Evolutionary conservation across 2,329 filamentous ascomycete genomes (phyloP), one percentile per base, ranked within the genome.

Genomic region (Chrysoporthe austroafricana): DNA sequence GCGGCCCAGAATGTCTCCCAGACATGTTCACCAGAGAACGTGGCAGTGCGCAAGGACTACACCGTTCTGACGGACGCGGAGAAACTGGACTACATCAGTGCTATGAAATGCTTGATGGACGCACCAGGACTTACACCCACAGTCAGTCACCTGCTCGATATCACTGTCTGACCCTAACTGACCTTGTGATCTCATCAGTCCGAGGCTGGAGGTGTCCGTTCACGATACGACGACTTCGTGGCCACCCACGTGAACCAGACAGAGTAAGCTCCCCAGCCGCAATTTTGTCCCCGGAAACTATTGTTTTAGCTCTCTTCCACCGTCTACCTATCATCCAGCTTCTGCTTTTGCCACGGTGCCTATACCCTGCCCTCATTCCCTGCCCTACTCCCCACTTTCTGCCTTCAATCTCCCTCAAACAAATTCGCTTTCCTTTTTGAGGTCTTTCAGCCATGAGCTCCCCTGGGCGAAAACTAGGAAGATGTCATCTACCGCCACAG

Each of bases 141-240:
- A 13, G 59, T 61, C 14, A 48, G 59, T 48, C 6, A 11, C 18
- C 34, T 16, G 8, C 18, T 26, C n/a, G 16, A 18, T n/a, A 54
- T 26, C 32, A 11, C 56, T 58, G 3, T 34, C 39, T 60, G 21
- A 60, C 39, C n/a, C 11, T 60, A 18, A 32, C 34, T 14, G 13
- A 13, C 14, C 4, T 1, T 39, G 4, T 43, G 13, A 6, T 60
- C 18, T n/a, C 13, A 3, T 13, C 21, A 61, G 59, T 44, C 39
- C 26, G 59, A 46, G 21, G 76, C 75, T 42, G 74, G 75, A 1
- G 76, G 76, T 26, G 76, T 74, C 14, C 59, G 72, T 46, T 75
- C 70, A 56, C 74, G 76, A 34, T 77, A 70, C 32, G 76, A 78
- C 43, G 76, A 78, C 54, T 78, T 77, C 50, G 72, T 76, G 11